Conservation (phyloP, 2,329 filamentous ascomycete species). For the Fusarium beomiforme region DNA sequence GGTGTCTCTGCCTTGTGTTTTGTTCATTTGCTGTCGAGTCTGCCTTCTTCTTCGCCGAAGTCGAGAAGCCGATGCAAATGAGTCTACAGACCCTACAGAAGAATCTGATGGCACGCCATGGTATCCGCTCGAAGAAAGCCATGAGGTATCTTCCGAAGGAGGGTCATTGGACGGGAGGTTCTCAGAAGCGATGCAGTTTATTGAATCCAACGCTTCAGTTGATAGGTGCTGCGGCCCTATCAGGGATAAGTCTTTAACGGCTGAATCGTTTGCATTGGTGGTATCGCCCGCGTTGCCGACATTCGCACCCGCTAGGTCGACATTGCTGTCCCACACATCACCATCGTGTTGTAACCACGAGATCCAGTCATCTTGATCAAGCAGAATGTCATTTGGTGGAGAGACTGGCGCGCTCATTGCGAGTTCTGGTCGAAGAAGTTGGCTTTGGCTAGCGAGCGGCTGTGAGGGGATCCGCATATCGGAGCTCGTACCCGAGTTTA, state of each 20-base stretch:
- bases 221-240: neutral
- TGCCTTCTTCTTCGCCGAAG: neutral
- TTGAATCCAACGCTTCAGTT: neutral
- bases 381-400: accelerated
- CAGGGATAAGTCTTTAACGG: neutral
- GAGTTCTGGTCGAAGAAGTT: too few relatives aligned
- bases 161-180: accelerated
- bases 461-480: neutral
- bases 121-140: neutral
- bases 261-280: neutral
- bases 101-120: neutral
- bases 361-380: neutral
- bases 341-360: neutral
- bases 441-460: too few relatives aligned
- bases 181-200: neutral
- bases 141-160: neutral
- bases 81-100: neutral
- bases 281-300: neutral
- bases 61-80: neutral
- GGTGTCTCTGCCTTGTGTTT: neutral
- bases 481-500: neutral
- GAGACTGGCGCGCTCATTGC: neutral
- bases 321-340: accelerated
- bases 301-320: too few relatives aligned
- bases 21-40: accelerated